Evolutionary conservation across 2,329 filamentous ascomycete genomes (phyloP).

Genomic region (Fusarium bactridioides): DNA sequence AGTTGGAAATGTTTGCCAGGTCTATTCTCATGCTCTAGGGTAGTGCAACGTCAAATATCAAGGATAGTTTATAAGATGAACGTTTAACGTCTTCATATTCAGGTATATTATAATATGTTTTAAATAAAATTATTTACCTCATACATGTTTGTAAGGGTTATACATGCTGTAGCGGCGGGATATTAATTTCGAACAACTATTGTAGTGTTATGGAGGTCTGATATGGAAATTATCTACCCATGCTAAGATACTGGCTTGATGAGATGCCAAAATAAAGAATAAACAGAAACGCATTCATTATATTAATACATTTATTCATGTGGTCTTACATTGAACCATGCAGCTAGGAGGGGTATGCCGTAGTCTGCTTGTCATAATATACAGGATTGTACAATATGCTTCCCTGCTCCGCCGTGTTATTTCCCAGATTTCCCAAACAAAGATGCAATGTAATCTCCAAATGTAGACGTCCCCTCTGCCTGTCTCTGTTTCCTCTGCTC

Average conservation of each 20-base stretch:
- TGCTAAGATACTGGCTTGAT: too few relatives aligned
- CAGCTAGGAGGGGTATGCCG: not conserved
- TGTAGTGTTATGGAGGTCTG: accelerated
- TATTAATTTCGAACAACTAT: not conserved
- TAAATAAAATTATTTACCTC: accelerated
- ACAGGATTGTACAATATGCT: slow-evolving; percentile 30
- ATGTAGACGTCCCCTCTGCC: slow-evolving; percentile 44
- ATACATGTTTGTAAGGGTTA: not conserved
- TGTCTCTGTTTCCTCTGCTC: slow-evolving; percentile 60
- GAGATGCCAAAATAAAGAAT: not conserved
- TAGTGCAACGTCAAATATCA: not conserved
- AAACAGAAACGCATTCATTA: not conserved
- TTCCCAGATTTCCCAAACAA: slow-evolving; percentile 44
- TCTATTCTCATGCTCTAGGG: not conserved
- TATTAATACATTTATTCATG: not conserved
- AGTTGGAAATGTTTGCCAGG: accelerated
- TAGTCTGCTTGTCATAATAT: slow-evolving; percentile 11
- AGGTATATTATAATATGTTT: too few relatives aligned
- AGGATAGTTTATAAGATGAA: not conserved
- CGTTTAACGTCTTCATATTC: not conserved
- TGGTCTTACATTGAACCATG: not conserved
- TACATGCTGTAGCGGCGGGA: accelerated
- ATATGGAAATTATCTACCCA: too few relatives aligned
- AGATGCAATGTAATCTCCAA: slow-evolving; percentile 43
- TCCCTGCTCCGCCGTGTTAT: slow-evolving; percentile 10